These are phyloP conservation scores for Pseudocercospora macadamiae DNA, from an alignment of 2,329 filamentous ascomycete species.

Conservation along the genomic window DNA sequence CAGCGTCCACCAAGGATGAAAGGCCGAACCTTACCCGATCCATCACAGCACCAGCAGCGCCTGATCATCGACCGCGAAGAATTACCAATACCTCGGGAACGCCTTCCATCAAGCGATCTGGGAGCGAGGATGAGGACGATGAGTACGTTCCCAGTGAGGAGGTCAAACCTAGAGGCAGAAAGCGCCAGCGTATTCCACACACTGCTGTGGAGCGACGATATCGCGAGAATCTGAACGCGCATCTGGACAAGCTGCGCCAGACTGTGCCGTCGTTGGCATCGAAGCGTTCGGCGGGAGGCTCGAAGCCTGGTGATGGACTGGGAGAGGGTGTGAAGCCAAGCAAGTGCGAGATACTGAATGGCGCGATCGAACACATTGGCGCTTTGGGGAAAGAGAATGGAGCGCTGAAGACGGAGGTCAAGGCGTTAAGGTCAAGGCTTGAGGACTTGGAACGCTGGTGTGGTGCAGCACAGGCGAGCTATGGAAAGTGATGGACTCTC, in stretches of 20 bases:
- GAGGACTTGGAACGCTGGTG: slow-evolving; percentile 36
- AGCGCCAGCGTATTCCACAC: slow-evolving; percentile 41
- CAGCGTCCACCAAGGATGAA: slow-evolving; percentile 19
- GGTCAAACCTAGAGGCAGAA: slow-evolving; percentile 32
- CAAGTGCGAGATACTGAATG: slow-evolving; percentile 42
- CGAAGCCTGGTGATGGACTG: slow-evolving; percentile 23
- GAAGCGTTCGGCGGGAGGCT: slow-evolving; percentile 22
- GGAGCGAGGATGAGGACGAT: slow-evolving; percentile 37
- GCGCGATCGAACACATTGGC: slow-evolving; percentile 40
- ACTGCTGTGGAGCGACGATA: slow-evolving; percentile 42
- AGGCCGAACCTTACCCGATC: slow-evolving; percentile 30
- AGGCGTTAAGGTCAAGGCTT: slow-evolving; percentile 31
- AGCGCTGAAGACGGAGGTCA: slow-evolving; percentile 32
- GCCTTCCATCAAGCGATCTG: slow-evolving; percentile 28
- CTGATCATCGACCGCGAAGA: slow-evolving; percentile 21
- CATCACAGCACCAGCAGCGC: slow-evolving; percentile 32
- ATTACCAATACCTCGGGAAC: slow-evolving; percentile 18
- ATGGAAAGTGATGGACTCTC: slow-evolving; percentile 14
- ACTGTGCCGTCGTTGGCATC: slow-evolving; percentile 36
- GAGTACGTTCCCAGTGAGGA: slow-evolving; percentile 30
- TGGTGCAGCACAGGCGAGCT: slow-evolving; percentile 10
- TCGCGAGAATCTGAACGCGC: slow-evolving; percentile 41
- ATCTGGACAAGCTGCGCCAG: slow-evolving; percentile 39
- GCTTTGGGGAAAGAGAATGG: slow-evolving; percentile 34
- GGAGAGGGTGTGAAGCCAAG: slow-evolving; percentile 39